A percentile compares a stretch with the other conserved stretches of the same genome.
Evolutionary conservation across 163 green algal species (phyloP).

Genomic region (Prototheca stagnorum): DNA sequence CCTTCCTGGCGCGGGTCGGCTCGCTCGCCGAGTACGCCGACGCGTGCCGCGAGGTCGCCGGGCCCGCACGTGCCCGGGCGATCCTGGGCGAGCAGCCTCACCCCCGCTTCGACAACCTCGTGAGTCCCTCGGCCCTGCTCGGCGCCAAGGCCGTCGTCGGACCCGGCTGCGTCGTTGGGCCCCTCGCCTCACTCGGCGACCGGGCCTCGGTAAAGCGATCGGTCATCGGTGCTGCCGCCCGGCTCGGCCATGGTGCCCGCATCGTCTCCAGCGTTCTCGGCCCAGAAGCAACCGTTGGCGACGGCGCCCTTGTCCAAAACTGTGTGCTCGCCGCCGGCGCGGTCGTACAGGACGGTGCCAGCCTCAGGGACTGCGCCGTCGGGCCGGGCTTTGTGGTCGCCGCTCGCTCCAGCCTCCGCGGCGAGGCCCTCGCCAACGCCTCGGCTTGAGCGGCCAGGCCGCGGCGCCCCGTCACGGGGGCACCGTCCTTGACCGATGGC

Average conservation of each 20-base stretch:
- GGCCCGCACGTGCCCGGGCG: conserved; percentile 8
- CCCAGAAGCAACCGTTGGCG: conserved; percentile 48
- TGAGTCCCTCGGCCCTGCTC: conserved; percentile 29
- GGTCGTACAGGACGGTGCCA: conserved; percentile 30
- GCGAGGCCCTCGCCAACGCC: conserved; percentile 10
- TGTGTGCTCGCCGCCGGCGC: conserved; percentile 46
- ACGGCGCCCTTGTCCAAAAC: conserved; percentile 67
- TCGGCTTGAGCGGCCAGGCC: background rate
- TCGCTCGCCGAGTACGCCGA: conserved; percentile 49
- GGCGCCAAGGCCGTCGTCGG: conserved; percentile 46
- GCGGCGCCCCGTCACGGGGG: background rate
- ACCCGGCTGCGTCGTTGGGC: conserved; percentile 57
- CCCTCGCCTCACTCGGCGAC: conserved; percentile 49
- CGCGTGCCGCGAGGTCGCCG: conserved; percentile 36
- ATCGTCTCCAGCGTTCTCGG: conserved; percentile 75
- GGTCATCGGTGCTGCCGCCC: conserved; percentile 54
- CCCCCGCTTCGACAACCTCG: conserved; percentile 51
- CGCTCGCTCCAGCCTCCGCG: conserved; percentile 8
- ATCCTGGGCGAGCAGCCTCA: conserved; percentile 22
- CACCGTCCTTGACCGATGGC: background rate
- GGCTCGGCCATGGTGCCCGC: conserved; percentile 38
- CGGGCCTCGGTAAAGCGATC: conserved; percentile 71
- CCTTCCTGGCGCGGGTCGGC: conserved; percentile 48
- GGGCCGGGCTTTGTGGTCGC: conserved; percentile 6
- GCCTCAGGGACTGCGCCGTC: conserved; percentile 9